Evolutionary conservation across 2,329 filamentous ascomycete species (phyloP).

Genomic region (Neonectria hederae): DNA sequence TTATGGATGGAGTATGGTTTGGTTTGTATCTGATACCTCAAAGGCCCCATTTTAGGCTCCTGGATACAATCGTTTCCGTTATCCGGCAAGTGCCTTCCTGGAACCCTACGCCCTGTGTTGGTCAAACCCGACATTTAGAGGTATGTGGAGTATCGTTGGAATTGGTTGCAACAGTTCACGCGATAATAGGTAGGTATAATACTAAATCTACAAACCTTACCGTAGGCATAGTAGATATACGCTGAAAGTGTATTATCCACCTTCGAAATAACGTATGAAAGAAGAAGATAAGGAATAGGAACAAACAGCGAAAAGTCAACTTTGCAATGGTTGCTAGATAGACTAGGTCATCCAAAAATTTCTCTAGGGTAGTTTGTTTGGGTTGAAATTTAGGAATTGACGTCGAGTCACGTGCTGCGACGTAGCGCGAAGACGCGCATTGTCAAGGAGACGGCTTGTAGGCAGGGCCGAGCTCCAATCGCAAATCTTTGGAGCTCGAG

Average conservation of each 20-base stretch:
- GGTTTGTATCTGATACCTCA: background rate
- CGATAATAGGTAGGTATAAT: no score
- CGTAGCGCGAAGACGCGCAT: slow-evolving; percentile 40
- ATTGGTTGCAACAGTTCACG: no score
- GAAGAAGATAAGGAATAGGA: background rate
- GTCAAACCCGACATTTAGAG: no score
- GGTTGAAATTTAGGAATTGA: background rate
- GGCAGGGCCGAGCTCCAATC: slow-evolving; percentile 43
- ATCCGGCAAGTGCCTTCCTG: no score
- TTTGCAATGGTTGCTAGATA: background rate
- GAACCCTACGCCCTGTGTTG: no score
- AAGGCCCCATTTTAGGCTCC: background rate
- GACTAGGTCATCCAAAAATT: background rate
- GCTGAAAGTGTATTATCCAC: background rate
- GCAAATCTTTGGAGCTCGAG: slow-evolving; percentile 48
- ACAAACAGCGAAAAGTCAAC: background rate
- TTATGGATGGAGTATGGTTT: background rate
- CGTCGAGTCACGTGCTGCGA: slow-evolving; percentile 42
- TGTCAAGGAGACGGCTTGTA: slow-evolving; percentile 37
- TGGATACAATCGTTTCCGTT: background rate
- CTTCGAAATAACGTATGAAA: rapidly evolving
- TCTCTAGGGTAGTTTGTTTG: slow-evolving; percentile 20
- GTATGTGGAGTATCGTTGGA: no score
- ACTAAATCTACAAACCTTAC: no score
- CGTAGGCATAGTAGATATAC: no score